Conservation (phyloP, 2,329 filamentous ascomycete genomes). For the Ophiocordyceps camponoti-saundersi region DNA sequence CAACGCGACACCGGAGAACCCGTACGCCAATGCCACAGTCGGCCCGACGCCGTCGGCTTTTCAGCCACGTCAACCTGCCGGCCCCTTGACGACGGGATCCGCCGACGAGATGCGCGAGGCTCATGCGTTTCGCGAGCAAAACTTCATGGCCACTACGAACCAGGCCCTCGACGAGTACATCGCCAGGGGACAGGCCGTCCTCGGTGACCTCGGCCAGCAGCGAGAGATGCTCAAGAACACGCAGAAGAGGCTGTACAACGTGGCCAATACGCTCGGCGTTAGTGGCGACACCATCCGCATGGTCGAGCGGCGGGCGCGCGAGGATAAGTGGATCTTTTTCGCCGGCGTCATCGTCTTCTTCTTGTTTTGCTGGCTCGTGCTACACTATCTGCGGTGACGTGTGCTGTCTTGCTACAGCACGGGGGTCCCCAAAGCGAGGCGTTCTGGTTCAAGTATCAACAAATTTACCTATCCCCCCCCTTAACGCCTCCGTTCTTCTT, state of each 20-base stretch:
- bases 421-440: slow-evolving; percentile 3
- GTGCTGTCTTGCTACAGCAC: neutral
- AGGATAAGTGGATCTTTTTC: slow-evolving; percentile 98
- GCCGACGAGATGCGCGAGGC: slow-evolving; percentile 56
- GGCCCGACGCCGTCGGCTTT: slow-evolving; percentile 15
- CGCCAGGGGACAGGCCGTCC: slow-evolving; percentile 74
- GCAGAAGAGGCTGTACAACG: slow-evolving; percentile 76
- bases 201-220: slow-evolving; percentile 78
- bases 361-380: slow-evolving; percentile 75
- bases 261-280: slow-evolving; percentile 84
- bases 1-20: slow-evolving; percentile 72
- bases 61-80: slow-evolving; percentile 24
- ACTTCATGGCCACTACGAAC: slow-evolving; percentile 70
- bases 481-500: too few species aligned
- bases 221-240: slow-evolving; percentile 90
- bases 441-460: slow-evolving; percentile 1
- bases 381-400: slow-evolving; percentile 55
- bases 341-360: slow-evolving; percentile 76
- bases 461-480: neutral
- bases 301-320: slow-evolving; percentile 78
- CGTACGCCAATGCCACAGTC: slow-evolving; percentile 48
- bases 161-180: slow-evolving; percentile 85
- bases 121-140: slow-evolving; percentile 78
- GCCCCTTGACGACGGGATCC: slow-evolving; percentile 21
- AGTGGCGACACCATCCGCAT: slow-evolving; percentile 94